Evolutionary conservation across 495 filamentous ascomycete genomes (phyloP), one percentile per base, ranked within the genome.

Genomic region (Ascodesmis nigricans): DNA sequence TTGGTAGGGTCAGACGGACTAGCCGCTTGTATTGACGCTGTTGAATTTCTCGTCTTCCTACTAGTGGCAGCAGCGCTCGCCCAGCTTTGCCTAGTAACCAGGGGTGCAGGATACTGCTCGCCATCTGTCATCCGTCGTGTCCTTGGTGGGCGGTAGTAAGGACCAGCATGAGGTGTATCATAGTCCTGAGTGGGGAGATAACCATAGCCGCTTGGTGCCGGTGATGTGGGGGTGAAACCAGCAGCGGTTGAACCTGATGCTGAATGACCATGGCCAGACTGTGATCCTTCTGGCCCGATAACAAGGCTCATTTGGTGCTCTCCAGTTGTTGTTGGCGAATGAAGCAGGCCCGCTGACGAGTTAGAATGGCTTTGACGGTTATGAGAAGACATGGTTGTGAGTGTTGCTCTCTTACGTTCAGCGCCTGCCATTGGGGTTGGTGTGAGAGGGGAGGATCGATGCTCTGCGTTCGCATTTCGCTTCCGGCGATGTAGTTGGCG

Each of bases 61-160:
- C n/a, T n/a, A n/a, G n/a, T n/a, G n/a, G n/a, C n/a, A n/a, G n/a
- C n/a, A n/a, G n/a, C n/a, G n/a, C n/a, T n/a, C n/a, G n/a, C n/a
- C n/a, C n/a, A n/a, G n/a, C n/a, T n/a, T n/a, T n/a, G n/a, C n/a
- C n/a, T n/a, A n/a, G n/a, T n/a, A n/a, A n/a, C n/a, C n/a, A n/a
- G n/a, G n/a, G n/a, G n/a, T n/a, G n/a, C n/a, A n/a, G 35, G 21
- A 17, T 29, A 29, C 26, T 61, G 31, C 62, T 63, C 10, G 62
- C 45, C 52, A 2, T 63, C 43, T 5, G 66, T 72, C 25, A 56
- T 60, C 35, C 71, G 64, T 22, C 73, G 64, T 26, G 69, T 62
- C 38, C 82, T 59, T 4, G 82, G 82, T 5, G 80, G 78, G 4
- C 82, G 75, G 45, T 90, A 92, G 46, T 80, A 92, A 0, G 74